A percentile compares a stretch with the other conserved stretches of the same genome.
Evolutionary conservation across 345 rosid genomes (phyloP).

Genomic region (Eucalyptus globulus): DNA sequence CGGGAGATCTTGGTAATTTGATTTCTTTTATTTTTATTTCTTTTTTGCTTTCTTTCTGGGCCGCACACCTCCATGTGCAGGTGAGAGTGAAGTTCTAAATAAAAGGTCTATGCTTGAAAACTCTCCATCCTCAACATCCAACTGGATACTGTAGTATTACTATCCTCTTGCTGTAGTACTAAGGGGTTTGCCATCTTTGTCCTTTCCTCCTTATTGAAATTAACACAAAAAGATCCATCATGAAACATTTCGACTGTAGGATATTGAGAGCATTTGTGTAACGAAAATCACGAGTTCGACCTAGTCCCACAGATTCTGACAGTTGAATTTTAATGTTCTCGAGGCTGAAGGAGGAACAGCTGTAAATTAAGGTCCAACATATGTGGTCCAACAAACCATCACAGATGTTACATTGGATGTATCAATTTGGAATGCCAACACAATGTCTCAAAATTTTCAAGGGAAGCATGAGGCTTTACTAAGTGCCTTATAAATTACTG

Average conservation of each 20-base stretch:
- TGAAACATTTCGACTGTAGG: not conserved
- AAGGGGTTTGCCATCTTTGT: not conserved
- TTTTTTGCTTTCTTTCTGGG: not conserved
- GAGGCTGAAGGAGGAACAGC: not conserved
- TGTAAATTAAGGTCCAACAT: constrained; percentile 16
- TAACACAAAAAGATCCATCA: not conserved
- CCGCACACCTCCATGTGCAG: not conserved
- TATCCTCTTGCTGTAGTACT: not conserved
- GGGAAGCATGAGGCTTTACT: not conserved
- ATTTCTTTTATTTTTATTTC: not conserved
- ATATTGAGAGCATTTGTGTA: not conserved
- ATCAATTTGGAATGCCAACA: not conserved
- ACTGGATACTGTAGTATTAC: not conserved
- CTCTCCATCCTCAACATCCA: not conserved
- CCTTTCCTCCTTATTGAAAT: not conserved
- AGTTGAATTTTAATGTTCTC: not conserved
- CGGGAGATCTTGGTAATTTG: not conserved
- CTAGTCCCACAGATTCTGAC: not conserved
- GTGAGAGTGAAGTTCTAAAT: not conserved
- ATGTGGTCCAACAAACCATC: not conserved
- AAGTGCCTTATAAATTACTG: not conserved
- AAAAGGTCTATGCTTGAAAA: not conserved
- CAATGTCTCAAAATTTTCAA: not conserved
- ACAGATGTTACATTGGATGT: not conserved
- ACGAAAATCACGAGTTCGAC: not conserved